phyloP scores from a whole-genome alignment of 495 filamentous ascomycete genomes.

The Aspergillus coremiiformis region DNA sequence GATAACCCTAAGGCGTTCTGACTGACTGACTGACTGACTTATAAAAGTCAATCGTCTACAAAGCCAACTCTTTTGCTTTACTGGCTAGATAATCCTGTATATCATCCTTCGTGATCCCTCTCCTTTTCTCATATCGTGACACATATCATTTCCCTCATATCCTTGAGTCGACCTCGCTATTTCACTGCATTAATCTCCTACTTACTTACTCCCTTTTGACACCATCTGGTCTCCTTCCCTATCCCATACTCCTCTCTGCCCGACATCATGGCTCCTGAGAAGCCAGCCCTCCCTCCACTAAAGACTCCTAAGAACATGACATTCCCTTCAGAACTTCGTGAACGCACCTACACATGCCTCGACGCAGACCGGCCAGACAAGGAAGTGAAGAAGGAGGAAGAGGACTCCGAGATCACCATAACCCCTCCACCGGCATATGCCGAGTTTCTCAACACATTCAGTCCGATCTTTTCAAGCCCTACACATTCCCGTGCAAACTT shows the following conservation, averaged over 20 bases:
- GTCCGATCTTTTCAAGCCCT: conserved; percentile 8
- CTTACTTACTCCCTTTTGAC: too few relatives aligned
- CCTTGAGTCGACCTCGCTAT: too few relatives aligned
- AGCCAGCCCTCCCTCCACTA: conserved; percentile 11
- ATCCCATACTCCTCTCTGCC: neutral
- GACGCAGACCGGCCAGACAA: neutral
- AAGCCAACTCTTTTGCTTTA: too few relatives aligned
- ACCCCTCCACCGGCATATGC: conserved; percentile 14
- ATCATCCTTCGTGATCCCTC: too few relatives aligned
- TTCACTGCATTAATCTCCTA: too few relatives aligned
- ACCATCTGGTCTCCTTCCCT: too few relatives aligned
- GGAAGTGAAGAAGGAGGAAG: conserved; percentile 1
- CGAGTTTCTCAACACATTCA: conserved; percentile 16
- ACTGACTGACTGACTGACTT: neutral
- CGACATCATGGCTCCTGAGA: conserved; percentile 10
- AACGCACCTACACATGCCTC: conserved; percentile 6
- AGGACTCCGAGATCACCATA: conserved; percentile 3
- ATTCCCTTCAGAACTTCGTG: conserved; percentile 14
- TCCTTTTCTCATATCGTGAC: too few relatives aligned
- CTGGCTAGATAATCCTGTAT: too few relatives aligned
- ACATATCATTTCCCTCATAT: too few relatives aligned
- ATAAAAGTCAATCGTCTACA: too few relatives aligned
- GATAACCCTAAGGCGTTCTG: too few relatives aligned
- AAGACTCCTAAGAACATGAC: conserved; percentile 10
- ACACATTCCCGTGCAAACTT: neutral